Percentiles rank a stretch among this genome's conserved stretches.
These are phyloP conservation scores for Mycena rosella DNA, from an alignment of 768 basidiomycete species.

Conservation along the genomic window DNA sequence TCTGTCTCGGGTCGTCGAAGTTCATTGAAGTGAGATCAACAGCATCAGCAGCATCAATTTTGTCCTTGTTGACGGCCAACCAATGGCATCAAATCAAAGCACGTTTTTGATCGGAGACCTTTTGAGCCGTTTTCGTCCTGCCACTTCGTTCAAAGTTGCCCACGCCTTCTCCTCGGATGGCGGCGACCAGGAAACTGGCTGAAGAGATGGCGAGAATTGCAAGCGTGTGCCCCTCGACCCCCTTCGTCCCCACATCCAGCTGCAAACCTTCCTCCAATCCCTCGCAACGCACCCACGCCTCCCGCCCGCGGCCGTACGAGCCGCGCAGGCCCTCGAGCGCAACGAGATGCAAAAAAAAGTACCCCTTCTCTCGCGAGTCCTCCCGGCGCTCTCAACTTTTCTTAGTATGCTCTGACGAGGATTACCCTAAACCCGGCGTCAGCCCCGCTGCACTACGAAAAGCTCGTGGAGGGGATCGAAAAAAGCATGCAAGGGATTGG, in stretches of 20 bases:
- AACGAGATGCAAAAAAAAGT: constrained; percentile 74
- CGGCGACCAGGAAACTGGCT: constrained; percentile 50
- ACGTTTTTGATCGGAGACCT: no score
- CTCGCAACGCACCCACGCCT: constrained; percentile 78
- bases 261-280: constrained; percentile 72
- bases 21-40: no score
- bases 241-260: constrained; percentile 82
- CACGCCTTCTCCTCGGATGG: constrained; percentile 16
- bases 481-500: constrained; percentile 83
- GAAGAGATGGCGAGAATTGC: constrained; percentile 69
- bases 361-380: constrained; percentile 48
- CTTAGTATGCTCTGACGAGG: constrained; percentile 75
- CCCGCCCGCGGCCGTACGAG: constrained; percentile 69
- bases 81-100: no score
- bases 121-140: no score
- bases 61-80: no score
- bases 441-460: constrained; percentile 78
- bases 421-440: constrained; percentile 78
- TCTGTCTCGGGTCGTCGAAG: no score
- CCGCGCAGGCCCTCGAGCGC: constrained; percentile 66
- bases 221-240: constrained; percentile 77
- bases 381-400: constrained; percentile 34
- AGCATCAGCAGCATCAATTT: no score
- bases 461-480: constrained; percentile 79
- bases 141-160: no score